Conservation (phyloP, 1,139 yeast species). For the Candida gigantensis region DNA sequence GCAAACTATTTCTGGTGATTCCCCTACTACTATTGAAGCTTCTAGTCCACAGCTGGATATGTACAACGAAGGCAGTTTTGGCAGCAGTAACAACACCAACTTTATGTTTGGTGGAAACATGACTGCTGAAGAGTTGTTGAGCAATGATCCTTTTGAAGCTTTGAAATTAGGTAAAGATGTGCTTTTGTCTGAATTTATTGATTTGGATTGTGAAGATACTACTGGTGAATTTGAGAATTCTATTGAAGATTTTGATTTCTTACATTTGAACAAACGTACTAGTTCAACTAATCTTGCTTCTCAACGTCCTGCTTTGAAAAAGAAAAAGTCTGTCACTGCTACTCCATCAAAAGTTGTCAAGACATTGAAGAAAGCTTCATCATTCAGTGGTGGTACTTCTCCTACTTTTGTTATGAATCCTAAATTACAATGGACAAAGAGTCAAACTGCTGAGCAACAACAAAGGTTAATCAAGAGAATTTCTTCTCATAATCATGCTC, state of each 20-base stretch:
- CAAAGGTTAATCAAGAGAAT: constrained; percentile 2
- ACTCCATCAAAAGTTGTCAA: constrained; percentile 7
- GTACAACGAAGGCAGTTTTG: constrained; percentile 9
- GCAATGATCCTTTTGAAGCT: constrained; percentile 17
- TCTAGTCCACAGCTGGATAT: constrained; percentile 19
- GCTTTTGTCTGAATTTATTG: constrained; percentile 10
- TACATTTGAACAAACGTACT: constrained; percentile 5
- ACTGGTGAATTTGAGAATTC: constrained; percentile 7
- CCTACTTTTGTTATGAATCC: constrained; percentile 14
- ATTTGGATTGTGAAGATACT: constrained; percentile 12
- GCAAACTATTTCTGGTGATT: constrained; percentile 10
- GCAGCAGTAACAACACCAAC: constrained; percentile 3
- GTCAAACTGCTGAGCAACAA: constrained; percentile 10
- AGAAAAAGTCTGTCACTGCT: constrained; percentile 9
- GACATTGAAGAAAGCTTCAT: constrained; percentile 14
- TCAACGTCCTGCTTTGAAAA: constrained; percentile 7
- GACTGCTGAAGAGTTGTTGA: constrained; percentile 19
- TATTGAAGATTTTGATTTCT: constrained; percentile 3
- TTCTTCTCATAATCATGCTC: constrained; percentile 1
- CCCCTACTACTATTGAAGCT: constrained; percentile 19
- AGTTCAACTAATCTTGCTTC: constrained; percentile 8
- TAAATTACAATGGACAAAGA: constrained; percentile 14
- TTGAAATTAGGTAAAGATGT: constrained; percentile 3
- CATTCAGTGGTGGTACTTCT: constrained; percentile 13
- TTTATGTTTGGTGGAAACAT: constrained; percentile 9